Base-by-base conservation (phyloP, 202 grass and related monocot species). In the Setaria viridis region DNA sequence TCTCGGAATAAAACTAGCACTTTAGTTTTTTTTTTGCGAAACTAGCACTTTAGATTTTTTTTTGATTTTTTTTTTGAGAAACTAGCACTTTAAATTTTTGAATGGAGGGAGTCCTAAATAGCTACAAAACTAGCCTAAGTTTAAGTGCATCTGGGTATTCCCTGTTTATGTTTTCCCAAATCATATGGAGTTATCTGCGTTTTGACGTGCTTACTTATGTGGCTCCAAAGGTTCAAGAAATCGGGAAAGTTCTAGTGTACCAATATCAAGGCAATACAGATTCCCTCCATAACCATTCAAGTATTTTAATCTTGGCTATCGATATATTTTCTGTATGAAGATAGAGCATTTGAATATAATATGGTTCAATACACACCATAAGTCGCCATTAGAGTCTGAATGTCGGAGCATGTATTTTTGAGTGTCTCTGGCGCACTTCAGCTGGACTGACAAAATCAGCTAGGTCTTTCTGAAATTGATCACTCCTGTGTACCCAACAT, bases 401-500 rank as follows among this genome's bases (percentile, higher is more conserved):
- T 35, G 13, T 6, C 4, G 2, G n/a, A 30, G 10, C 6, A n/a
- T 3, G 32, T 29, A 6, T 42, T 4, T 19, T 9, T 56, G 13
- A 55, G 13, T 32, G 39, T 5, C 3, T 32, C 59, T 17, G 49
- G 56, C n/a, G 5, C 49, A 30, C 54, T 67, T 13, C 9, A 39
- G 33, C 34, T 70, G 8, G 33, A 51, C 42, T 8, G 43, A 51
- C 10, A 62, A 39, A 19, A 70, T 11, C 12, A 77, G 8, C 20
- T 39, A 62, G 58, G 37, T 86, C 66, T 20, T 51, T 43, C 7
- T 79, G n/a, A 53, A 53, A 86, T 33, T 72, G 45, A 43, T 11
- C 1, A 0, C 34, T 80, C 56, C 3, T 29, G 66, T 45, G 46
- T 32, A 25, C 39, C 69, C 11, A 45, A 55, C 30, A 21, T 45